Evolutionary conservation across 176 grass and related monocot genomes (phyloP).

Genomic region (Chloris gayana): DNA sequence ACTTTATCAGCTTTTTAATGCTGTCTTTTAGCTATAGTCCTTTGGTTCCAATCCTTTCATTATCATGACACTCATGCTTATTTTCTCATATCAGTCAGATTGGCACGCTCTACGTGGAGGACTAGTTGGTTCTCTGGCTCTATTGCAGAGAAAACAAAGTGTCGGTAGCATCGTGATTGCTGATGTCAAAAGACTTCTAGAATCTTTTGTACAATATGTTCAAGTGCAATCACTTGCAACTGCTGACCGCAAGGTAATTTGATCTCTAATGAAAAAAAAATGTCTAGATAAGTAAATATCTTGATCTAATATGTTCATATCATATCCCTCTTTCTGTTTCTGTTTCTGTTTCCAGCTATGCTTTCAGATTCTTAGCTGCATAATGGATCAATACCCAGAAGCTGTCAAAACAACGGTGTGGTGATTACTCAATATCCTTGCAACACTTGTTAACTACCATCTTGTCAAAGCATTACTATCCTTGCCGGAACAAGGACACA

Average conservation of each 20-base stretch:
- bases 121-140: conserved; percentile 78
- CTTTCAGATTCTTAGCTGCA: conserved; percentile 74
- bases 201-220: conserved; percentile 74
- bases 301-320: conserved; percentile 30
- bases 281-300: conserved; percentile 30
- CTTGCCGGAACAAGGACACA: neutral
- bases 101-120: conserved; percentile 80
- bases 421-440: conserved; percentile 34
- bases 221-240: conserved; percentile 71
- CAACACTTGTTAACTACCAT: conserved; percentile 14
- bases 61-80: conserved; percentile 3
- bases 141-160: conserved; percentile 73
- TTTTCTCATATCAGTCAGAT: conserved; percentile 73
- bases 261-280: conserved; percentile 18
- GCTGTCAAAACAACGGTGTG: conserved; percentile 67
- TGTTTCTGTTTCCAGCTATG: conserved; percentile 59
- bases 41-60: conserved; percentile 13
- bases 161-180: conserved; percentile 51
- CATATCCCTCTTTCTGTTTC: conserved; percentile 20
- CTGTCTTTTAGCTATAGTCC: conserved; percentile 11
- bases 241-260: conserved; percentile 82
- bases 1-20: neutral
- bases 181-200: conserved; percentile 69
- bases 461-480: conserved; percentile 14
- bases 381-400: conserved; percentile 65